Base-by-base conservation (phyloP, 2,329 filamentous ascomycete species). In the Cladosporium sp. region DNA sequence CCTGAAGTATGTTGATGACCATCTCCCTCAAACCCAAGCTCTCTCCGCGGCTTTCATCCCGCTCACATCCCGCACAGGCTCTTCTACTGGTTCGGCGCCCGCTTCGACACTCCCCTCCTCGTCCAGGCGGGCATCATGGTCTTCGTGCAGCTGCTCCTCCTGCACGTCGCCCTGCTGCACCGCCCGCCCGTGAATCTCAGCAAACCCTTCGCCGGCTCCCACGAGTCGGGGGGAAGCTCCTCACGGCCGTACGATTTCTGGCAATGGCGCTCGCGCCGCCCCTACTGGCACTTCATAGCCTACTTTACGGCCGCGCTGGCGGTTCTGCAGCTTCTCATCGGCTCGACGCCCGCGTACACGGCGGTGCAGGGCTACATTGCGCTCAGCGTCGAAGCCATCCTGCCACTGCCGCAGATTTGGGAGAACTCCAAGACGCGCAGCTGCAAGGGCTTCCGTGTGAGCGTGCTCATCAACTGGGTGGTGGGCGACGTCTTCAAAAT, bases 401-500 rank as follows among this genome's bases (percentile, higher is more conserved):
- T 95, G 20, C 88, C 88, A 3, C 74, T 93, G 9, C 88, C 88
- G 1, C 88, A 95, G 69, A 84, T 93, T 24, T 64, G 88, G 43
- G 73, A 86, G 38, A 93, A 93, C 65, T 75, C 79, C 56, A 78
- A 80, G 29, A 77, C 80, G 4, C 76, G 79, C 53, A 89, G 86
- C 2, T 89, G 85, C 73, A 85, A 83, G 66, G 88, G 88, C 5
- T 89, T 95, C 69, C 79, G 88, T 13, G 64, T 89, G 9, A 89
- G 84, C 6, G 84, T 95, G 4, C 73, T 93, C 52, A 80, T 76
- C 22, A 89, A 84, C 66, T 95, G 88, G 88, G 73, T 95, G 47
- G 71, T 85, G 2, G 88, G 88, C 54, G 88, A 95, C 68, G 76
- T 80, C 7, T 89, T 93, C 84, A 95, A 95, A 77, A 86, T 92